Percentiles rank a stretch among this genome's conserved stretches.
Evolutionary conservation across 176 grass and related monocot species (phyloP).

Genomic region (Lolium rigidum): DNA sequence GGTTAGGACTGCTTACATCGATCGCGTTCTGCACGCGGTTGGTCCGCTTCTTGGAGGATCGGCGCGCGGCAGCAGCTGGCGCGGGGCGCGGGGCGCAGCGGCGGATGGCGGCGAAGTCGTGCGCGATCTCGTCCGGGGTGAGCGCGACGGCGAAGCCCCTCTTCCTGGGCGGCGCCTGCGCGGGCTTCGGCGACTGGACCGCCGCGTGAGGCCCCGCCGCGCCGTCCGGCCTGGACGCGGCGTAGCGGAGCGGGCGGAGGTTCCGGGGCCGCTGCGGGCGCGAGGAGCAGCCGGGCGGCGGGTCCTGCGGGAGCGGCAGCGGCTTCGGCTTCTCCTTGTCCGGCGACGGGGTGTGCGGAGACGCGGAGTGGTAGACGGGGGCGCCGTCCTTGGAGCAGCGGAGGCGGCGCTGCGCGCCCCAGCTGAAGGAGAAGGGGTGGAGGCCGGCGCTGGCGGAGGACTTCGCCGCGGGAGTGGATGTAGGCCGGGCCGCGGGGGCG

Average conservation of each 20-base stretch:
- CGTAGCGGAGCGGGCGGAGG: conserved; percentile 37
- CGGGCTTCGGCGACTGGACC: too few species aligned
- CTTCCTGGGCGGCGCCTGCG: conserved; percentile 8
- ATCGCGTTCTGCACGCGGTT: conserved; percentile 30
- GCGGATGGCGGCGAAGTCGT: conserved; percentile 52
- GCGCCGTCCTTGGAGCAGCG: conserved; percentile 45
- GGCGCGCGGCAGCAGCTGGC: not conserved
- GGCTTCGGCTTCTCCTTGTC: conserved; percentile 28
- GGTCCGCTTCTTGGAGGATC: conserved; percentile 51
- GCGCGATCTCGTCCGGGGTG: conserved; percentile 49
- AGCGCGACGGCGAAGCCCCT: conserved; percentile 52
- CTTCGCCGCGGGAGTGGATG: not conserved
- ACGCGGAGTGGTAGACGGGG: not conserved
- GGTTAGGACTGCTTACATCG: conserved; percentile 39
- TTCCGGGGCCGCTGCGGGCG: conserved; percentile 33
- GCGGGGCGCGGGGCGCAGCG: conserved; percentile 33
- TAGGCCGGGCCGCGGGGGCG: not conserved
- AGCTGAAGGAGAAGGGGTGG: conserved; percentile 48
- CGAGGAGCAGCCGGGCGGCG: not conserved
- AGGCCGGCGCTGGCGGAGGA: conserved; percentile 24
- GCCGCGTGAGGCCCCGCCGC: too few species aligned
- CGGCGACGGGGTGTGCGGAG: conserved; percentile 23
- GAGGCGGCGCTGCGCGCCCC: conserved; percentile 49
- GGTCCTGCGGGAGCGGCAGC: not conserved
- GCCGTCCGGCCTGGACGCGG: not conserved